These are phyloP conservation scores for Arachnomyces sp. DNA, from an alignment of 2,329 filamentous ascomycete species.

Conservation along the genomic window DNA sequence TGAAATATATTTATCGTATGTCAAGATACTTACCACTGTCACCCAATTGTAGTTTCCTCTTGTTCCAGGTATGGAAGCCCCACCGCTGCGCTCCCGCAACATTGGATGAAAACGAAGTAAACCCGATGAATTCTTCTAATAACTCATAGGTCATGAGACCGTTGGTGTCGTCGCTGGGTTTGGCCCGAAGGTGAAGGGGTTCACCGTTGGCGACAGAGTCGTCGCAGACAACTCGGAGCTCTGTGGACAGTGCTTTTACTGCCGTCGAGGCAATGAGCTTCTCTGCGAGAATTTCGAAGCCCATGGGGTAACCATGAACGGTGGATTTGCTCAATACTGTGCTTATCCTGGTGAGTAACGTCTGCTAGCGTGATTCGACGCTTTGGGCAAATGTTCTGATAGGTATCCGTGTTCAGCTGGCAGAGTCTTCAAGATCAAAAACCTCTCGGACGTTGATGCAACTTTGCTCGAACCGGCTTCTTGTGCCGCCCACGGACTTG, in stretches of 20 bases:
- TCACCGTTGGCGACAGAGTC: conserved; percentile 57
- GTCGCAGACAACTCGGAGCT: conserved; percentile 51
- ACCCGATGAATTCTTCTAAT: conserved; percentile 1
- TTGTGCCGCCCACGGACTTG: conserved; percentile 60
- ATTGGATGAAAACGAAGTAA: conserved; percentile 4
- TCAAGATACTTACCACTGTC: background rate
- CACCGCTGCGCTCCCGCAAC: background rate
- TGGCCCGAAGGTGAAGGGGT: conserved; percentile 52
- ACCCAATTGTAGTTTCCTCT: conserved; percentile 48
- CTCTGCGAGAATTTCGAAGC: conserved; percentile 64
- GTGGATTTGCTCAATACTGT: conserved; percentile 66
- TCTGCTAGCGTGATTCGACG: background rate
- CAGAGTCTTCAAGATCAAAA: conserved; percentile 58
- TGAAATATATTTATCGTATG: too few relatives aligned
- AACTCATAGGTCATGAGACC: conserved; percentile 53
- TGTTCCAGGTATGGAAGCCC: conserved; percentile 44
- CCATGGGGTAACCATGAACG: conserved; percentile 53
- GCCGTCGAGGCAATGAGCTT: conserved; percentile 58
- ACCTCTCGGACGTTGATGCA: conserved; percentile 58
- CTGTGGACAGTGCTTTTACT: conserved; percentile 67
- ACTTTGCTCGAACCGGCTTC: conserved; percentile 63
- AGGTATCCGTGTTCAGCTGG: conserved; percentile 26
- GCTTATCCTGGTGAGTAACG: conserved; percentile 37
- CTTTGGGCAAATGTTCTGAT: conserved; percentile 7
- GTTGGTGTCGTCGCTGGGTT: conserved; percentile 57